Evolutionary conservation across 768 basidiomycete genomes (phyloP).

Genomic region (Heimioporus sp.): DNA sequence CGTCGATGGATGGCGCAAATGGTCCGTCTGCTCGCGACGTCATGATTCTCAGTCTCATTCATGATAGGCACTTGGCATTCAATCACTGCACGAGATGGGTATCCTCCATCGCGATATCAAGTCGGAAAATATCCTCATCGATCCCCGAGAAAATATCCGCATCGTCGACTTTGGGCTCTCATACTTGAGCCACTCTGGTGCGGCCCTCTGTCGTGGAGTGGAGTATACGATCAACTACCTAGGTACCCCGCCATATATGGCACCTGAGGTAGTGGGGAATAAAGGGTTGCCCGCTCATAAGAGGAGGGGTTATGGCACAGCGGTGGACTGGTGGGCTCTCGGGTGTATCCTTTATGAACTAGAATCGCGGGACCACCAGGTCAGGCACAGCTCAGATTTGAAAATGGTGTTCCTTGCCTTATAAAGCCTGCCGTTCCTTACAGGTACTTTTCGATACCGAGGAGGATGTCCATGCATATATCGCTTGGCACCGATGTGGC

Average conservation of each 20-base stretch:
- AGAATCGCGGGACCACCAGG: conserved; percentile 26
- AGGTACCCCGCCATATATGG: conserved; percentile 39
- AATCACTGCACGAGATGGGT: conserved; percentile 52
- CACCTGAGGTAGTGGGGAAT: conserved; percentile 40
- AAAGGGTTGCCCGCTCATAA: conserved; percentile 1
- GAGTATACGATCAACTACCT: conserved; percentile 25
- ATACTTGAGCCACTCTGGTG: conserved; percentile 13
- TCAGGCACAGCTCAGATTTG: conserved; percentile 7
- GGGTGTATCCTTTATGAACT: conserved; percentile 42
- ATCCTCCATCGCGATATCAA: conserved; percentile 72
- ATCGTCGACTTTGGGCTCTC: conserved; percentile 44
- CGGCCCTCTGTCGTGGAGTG: conserved; percentile 9
- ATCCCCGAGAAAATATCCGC: conserved; percentile 36
- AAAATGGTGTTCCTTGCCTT: neutral
- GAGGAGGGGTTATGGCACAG: conserved; percentile 27
- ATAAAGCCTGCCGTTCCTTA: neutral
- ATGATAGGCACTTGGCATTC: conserved; percentile 39
- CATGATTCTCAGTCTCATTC: neutral
- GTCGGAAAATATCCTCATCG: conserved; percentile 66
- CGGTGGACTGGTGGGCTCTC: conserved; percentile 42
- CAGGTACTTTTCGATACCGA: conserved; percentile 34
- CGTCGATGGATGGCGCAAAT: conserved; percentile 42
- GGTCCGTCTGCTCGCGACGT: conserved; percentile 18
- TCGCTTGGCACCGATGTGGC: conserved; percentile 14
- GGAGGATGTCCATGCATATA: conserved; percentile 21